These are phyloP conservation scores for Metschnikowia matae DNA, from an alignment of 805 yeast genomes.

Conservation along the genomic window DNA sequence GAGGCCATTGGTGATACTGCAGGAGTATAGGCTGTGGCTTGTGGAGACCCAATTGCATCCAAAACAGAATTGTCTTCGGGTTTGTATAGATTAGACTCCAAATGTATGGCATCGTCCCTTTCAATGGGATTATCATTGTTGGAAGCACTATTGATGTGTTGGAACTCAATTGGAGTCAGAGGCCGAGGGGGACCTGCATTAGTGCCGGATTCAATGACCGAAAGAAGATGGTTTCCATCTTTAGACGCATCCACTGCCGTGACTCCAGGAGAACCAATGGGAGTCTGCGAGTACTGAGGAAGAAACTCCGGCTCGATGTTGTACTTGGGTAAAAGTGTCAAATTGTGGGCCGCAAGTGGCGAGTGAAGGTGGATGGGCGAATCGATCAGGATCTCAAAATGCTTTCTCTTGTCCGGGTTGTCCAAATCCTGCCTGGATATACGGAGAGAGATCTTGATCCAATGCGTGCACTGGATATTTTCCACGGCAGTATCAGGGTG, in stretches of 20 bases:
- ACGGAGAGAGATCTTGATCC: slow-evolving; percentile 88
- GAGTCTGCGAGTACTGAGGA: slow-evolving; percentile 34
- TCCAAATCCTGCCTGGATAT: slow-evolving; percentile 64
- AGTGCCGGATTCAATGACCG: neutral
- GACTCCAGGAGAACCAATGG: slow-evolving; percentile 55
- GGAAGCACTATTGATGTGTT: slow-evolving; percentile 22
- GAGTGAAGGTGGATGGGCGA: slow-evolving; percentile 86
- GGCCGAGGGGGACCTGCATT: slow-evolving; percentile 6
- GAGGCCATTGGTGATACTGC: slow-evolving; percentile 10
- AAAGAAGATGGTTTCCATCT: neutral
- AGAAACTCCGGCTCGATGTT: slow-evolving; percentile 27
- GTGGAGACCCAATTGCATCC: slow-evolving; percentile 15
- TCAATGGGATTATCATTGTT: slow-evolving; percentile 33
- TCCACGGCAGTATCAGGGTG: slow-evolving; percentile 85
- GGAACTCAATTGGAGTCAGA: slow-evolving; percentile 20
- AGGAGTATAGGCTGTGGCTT: slow-evolving; percentile 17
- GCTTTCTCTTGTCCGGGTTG: slow-evolving; percentile 63
- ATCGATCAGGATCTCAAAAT: slow-evolving; percentile 91
- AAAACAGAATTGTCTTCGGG: slow-evolving; percentile 42
- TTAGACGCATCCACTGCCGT: slow-evolving; percentile 37
- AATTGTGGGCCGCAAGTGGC: slow-evolving; percentile 73
- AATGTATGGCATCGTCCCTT: slow-evolving; percentile 37
- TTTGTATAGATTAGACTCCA: slow-evolving; percentile 47
- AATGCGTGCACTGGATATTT: slow-evolving; percentile 85
- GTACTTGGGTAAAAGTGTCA: slow-evolving; percentile 73